phyloP scores from a whole-genome alignment of 177 flowering plant genomes.

The Vitis hybrid region DNA sequence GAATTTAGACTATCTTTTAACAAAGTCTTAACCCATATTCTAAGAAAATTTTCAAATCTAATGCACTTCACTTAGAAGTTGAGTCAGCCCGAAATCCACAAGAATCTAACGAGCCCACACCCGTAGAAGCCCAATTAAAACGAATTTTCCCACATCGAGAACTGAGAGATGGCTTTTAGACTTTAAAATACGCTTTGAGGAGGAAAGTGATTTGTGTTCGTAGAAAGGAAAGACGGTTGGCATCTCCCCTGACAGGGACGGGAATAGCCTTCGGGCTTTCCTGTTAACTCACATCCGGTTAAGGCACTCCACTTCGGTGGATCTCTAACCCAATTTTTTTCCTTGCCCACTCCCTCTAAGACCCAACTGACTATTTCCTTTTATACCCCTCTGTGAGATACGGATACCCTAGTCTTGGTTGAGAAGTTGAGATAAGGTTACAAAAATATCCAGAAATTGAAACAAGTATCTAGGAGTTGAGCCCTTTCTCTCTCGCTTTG shows the following conservation, averaged over 20 bases:
- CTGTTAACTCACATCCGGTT: slow-evolving; percentile 50
- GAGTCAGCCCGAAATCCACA: no score
- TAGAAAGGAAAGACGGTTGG: slow-evolving; percentile 60
- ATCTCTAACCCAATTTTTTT: slow-evolving; percentile 42
- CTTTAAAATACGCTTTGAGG: not conserved
- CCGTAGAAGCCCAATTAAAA: no score
- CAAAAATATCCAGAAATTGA: not conserved
- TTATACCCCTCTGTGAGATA: no score
- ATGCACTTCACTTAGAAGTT: no score
- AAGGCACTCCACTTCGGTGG: slow-evolving; percentile 54
- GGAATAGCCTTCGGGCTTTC: slow-evolving; percentile 55
- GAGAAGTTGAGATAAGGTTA: not conserved
- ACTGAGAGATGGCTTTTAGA: fast-evolving
- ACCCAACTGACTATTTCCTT: no score
- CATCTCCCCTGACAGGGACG: slow-evolving; percentile 71
- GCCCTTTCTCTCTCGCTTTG: not conserved
- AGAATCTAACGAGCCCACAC: no score
- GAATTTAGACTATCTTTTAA: no score
- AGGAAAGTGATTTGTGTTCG: slow-evolving; percentile 16
- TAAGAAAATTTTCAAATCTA: no score
- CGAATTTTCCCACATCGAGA: slow-evolving; percentile 16
- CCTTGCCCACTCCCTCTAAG: no score
- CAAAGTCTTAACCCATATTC: no score
- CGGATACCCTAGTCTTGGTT: no score
- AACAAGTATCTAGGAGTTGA: no score